Percentiles rank a stretch among this genome's conserved stretches.
phyloP scores from a whole-genome alignment of 306 rosid species.

The Rosa chinensis region DNA sequence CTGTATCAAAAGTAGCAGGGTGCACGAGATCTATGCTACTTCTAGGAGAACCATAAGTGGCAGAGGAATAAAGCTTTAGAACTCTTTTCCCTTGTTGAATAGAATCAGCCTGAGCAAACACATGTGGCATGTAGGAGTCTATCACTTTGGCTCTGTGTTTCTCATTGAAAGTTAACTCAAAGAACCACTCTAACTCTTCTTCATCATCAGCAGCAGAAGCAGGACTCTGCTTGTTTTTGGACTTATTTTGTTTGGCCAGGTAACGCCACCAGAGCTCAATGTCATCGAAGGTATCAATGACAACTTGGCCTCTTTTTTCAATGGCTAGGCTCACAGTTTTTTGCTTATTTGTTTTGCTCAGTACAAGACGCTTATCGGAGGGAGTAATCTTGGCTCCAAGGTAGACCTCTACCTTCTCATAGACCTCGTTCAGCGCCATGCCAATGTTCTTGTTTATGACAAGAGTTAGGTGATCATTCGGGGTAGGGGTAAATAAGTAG shows the following conservation, averaged over 20 bases:
- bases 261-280: not conserved
- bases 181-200: not conserved
- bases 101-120: not conserved
- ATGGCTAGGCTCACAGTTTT: not conserved
- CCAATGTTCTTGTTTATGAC: not conserved
- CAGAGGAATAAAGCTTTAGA: not conserved
- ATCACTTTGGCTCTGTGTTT: not conserved
- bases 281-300: not conserved
- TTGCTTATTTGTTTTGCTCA: not conserved
- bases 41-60: no score
- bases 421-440: not conserved
- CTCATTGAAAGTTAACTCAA: not conserved
- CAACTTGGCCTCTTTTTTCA: not conserved
- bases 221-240: no score
- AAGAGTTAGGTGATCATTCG: not conserved
- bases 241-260: no score
- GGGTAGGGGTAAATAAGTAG: not conserved
- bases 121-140: not conserved
- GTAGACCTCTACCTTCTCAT: not conserved
- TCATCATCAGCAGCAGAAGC: no score
- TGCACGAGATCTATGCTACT: not conserved
- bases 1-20: not conserved
- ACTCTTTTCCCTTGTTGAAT: not conserved
- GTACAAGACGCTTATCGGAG: not conserved
- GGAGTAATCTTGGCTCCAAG: not conserved